phyloP scores from a whole-genome alignment of 1,284 basidiomycete genomes.

The Fomes fomentarius region DNA sequence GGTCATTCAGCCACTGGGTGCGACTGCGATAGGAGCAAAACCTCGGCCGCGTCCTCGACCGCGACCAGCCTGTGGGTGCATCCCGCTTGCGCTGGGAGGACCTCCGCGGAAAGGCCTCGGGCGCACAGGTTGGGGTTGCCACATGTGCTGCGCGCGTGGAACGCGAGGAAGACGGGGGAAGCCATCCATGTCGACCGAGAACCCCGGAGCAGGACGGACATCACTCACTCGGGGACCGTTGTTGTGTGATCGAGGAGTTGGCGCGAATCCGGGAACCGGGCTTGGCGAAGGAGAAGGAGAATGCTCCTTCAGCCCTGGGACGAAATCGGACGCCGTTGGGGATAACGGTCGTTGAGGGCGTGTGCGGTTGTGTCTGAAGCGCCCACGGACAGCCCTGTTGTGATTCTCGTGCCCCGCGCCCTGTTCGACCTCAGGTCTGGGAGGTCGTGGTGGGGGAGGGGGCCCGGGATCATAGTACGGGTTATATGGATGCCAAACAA shows the following conservation, averaged over 20 bases:
- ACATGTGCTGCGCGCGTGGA: constrained; percentile 7
- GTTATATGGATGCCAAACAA: constrained; percentile 58
- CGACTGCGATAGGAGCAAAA: constrained; percentile 1
- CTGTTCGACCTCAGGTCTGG: constrained; percentile 12
- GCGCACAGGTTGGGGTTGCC: constrained; percentile 3
- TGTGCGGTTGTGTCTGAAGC: constrained; percentile 13
- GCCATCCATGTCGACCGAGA: constrained; percentile 14
- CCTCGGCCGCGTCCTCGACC: constrained; percentile 9
- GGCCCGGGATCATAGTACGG: constrained; percentile 74
- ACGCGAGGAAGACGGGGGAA: constrained; percentile 13
- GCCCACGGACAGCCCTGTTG: constrained; percentile 4
- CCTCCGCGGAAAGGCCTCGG: constrained; percentile 7
- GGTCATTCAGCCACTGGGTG: background rate
- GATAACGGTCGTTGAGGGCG: constrained; percentile 18
- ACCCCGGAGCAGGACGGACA: background rate
- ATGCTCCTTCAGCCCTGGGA: constrained; percentile 18
- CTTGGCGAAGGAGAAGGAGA: constrained; percentile 18
- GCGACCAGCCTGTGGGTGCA: constrained; percentile 5
- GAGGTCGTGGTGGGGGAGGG: constrained; percentile 46
- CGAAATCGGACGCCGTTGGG: constrained; percentile 17
- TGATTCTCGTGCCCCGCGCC: background rate
- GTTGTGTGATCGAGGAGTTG: background rate
- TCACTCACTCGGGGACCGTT: constrained; percentile 4
- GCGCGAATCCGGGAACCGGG: constrained; percentile 4
- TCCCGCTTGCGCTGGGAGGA: background rate